Base-by-base conservation (phyloP, 805 yeast genomes). In the Barnettozyma pratensis region DNA sequence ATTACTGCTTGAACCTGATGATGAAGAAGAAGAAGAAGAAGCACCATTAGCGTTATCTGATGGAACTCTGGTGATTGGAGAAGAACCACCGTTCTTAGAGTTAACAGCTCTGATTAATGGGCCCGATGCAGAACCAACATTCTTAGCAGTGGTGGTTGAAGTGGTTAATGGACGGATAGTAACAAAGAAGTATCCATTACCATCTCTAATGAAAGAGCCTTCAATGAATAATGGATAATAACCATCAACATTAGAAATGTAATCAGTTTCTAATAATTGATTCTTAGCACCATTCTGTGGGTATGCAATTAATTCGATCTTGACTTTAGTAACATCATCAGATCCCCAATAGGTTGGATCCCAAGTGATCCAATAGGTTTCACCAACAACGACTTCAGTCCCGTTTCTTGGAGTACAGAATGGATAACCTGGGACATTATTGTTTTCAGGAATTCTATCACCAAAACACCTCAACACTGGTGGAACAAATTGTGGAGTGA, bases 301-400 rank as follows among this genome's bases (percentile, higher is more conserved):
- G 48, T 70, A 71, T 6, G 68, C 66, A 25, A 49, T 53, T 26
- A 69, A 55, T 42, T 60, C 57, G 19, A 73, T 48, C 39, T 59
- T 58, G 37, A 73, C 72, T 47, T 66, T 53, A 6, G 63, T 60
- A 37, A 72, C 62, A 43, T 64, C 66, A 26, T 54, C 48, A 31
- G 72, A 69, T 31, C 68, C 67, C 69, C 71, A 73, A 56, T 68
- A 73, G 2, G 67, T 47, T 48, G 78, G 75, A 49, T 73, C 76
- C 77, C 77, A 73, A 12, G 77, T 73, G 50, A 72, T 57, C 75
- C 76, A 73, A 55, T 73, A 73, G 7, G 73, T 73, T 58, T 73
- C 74, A 37, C 76, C 77, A 38, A 68, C 69, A n/a, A 73, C 63
- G 44, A 71, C 56, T 56, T 73, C 77, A 7, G 77, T 64, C 42